Base-by-base conservation (phyloP, 257 asterid species). In the Petrea volubilis region DNA sequence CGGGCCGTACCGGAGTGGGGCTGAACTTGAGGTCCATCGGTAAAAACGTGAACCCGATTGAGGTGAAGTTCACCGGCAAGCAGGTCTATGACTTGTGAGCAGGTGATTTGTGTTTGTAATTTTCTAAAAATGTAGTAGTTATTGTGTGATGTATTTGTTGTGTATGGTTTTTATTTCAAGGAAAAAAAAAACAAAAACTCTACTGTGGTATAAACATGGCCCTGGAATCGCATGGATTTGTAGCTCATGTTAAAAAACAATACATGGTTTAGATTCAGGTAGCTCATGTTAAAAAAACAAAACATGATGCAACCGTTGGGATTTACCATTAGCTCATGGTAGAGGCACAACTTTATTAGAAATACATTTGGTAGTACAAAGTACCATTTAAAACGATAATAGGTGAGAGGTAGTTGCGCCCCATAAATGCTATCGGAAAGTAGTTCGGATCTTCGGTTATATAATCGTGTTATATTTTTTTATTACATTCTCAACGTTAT, bases 21-120 rank as follows among this genome's bases (percentile, higher is more conserved):
- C 80, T 1, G 67, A 94, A 94, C 81, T 33, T 81, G 65, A 68
- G 97, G 36, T 86, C 93, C 31, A 87, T 94, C 60, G 98, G 98
- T 0, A 89, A 91, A 77, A 94, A 94, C 36, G 81, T 63, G 29
- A 94, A 82, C 74, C 92, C 96, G 0, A 86, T 94, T 69, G 98
- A 89, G 82, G 90, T 91, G 5, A 94, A 94, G 74, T 94, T 94
- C 81, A 94, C 98, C 33, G 97, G 97, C 21, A 94, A 94, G 61
- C 95, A 88, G 62, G 77, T 65, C 0, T 94, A 78, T 67, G 98
- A 94, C 44, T 76, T 89, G 91, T 93, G 74, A 91, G 73, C 27
- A 6, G 72, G 7, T 56, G 31, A 18, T 7, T 5, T 46, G 11
- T 44, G 14, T 44, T 44, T 44, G 50, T 44, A 12, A 40, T 49